phyloP scores from a whole-genome alignment of 345 rosid species.

The Sisymbrium altissimum region DNA sequence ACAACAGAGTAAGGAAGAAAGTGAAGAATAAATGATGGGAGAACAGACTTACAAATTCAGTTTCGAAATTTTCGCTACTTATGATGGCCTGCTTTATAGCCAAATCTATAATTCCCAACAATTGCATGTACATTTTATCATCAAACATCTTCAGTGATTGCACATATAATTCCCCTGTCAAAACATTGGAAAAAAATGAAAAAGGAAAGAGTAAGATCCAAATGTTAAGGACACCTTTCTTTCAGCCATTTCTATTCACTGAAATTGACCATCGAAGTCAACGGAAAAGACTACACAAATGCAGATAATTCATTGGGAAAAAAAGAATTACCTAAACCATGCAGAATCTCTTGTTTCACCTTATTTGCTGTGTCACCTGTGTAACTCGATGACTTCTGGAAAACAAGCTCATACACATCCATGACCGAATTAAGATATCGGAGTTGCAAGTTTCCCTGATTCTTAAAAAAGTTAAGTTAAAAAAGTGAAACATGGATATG shows the following conservation, averaged over 20 bases:
- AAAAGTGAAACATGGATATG: conserved; percentile 7
- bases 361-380: conserved; percentile 55
- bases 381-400: conserved; percentile 66
- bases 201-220: conserved; percentile 19
- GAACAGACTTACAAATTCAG: conserved; percentile 64
- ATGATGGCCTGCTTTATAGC: conserved; percentile 58
- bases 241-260: not conserved
- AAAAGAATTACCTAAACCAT: conserved; percentile 71
- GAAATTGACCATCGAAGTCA: not conserved
- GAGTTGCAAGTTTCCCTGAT: conserved; percentile 49
- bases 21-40: not conserved
- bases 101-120: conserved; percentile 66
- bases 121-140: conserved; percentile 64
- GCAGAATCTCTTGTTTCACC: conserved; percentile 91
- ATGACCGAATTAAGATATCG: conserved; percentile 76
- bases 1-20: too few species aligned
- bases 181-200: conserved; percentile 20
- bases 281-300: not conserved
- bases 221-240: not conserved
- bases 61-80: conserved; percentile 57
- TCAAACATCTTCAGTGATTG: conserved; percentile 90
- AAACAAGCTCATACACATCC: conserved; percentile 74
- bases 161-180: conserved; percentile 80
- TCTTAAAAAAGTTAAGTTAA: not conserved
- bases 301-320: conserved; percentile 2